Conservation (phyloP, 2,329 filamentous ascomycete species). For the Neophaeococcomyces mojaviensis region DNA sequence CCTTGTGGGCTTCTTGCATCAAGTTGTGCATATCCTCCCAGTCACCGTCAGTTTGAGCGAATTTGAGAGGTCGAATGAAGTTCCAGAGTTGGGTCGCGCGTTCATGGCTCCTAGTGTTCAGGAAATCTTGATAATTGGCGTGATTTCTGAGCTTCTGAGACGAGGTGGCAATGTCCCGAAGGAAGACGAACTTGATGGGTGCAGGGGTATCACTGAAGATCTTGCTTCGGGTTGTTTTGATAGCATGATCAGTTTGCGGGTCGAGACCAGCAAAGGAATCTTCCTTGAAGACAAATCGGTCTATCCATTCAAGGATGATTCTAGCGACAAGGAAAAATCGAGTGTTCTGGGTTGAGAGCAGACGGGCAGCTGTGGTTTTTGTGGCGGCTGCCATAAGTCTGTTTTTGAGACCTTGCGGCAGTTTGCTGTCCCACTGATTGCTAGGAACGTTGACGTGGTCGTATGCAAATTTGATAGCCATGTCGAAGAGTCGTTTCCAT, state of each 20-base stretch:
- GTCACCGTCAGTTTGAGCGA: conserved; percentile 12
- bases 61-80: conserved; percentile 15
- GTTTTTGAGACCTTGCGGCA: conserved; percentile 17
- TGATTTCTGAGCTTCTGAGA: conserved; percentile 12
- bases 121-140: conserved; percentile 7
- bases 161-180: conserved; percentile 14
- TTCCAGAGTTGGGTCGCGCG: conserved; percentile 16
- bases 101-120: not conserved
- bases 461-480: conserved; percentile 13
- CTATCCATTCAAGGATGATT: conserved; percentile 17
- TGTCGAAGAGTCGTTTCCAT: conserved; percentile 7
- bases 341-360: conserved; percentile 16
- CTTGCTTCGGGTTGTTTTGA: conserved; percentile 10
- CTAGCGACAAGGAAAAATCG: conserved; percentile 18
- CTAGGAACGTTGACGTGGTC: conserved; percentile 19
- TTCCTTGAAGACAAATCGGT: conserved; percentile 13
- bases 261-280: conserved; percentile 17
- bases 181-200: conserved; percentile 15
- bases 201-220: conserved; percentile 18
- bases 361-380: conserved; percentile 12
- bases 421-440: conserved; percentile 13
- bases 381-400: conserved; percentile 14
- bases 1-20: conserved; percentile 17
- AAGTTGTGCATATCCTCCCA: conserved; percentile 16
- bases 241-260: conserved; percentile 10